phyloP scores from a whole-genome alignment of 1,139 yeast genomes.

The Candida sp. region DNA sequence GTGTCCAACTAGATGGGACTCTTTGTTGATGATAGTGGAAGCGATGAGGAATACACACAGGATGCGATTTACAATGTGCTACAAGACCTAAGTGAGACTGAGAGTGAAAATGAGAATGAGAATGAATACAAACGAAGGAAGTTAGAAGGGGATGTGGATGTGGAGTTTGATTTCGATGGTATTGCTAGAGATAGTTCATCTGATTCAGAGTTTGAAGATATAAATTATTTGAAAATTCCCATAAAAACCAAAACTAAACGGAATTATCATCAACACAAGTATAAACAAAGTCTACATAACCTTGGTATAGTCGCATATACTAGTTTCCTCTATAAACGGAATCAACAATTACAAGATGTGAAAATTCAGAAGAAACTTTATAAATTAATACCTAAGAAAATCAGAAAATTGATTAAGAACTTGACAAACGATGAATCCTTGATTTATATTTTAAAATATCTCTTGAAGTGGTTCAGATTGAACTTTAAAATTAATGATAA shows the following conservation, averaged over 20 bases:
- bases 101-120: too few species aligned
- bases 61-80: too few species aligned
- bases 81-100: too few species aligned
- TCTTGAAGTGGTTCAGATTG: constrained; percentile 36
- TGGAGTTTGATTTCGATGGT: not conserved
- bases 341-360: constrained; percentile 17
- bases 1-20: too few species aligned
- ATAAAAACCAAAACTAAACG: not conserved
- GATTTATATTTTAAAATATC: constrained; percentile 30
- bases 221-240: not conserved
- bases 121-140: too few species aligned
- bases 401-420: constrained; percentile 15
- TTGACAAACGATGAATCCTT: constrained; percentile 19
- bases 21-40: too few species aligned
- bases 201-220: constrained; percentile 4
- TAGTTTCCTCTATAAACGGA: constrained; percentile 21
- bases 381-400: constrained; percentile 22
- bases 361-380: constrained; percentile 20
- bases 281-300: constrained; percentile 15
- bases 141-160: too few species aligned
- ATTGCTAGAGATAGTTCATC: not conserved
- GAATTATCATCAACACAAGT: constrained; percentile 7
- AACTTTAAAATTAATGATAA: constrained; percentile 30
- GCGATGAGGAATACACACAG: too few species aligned
- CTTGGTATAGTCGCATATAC: constrained; percentile 25